phyloP scores from a whole-genome alignment of 306 rosid species.

The Arachis stenosperma region DNA sequence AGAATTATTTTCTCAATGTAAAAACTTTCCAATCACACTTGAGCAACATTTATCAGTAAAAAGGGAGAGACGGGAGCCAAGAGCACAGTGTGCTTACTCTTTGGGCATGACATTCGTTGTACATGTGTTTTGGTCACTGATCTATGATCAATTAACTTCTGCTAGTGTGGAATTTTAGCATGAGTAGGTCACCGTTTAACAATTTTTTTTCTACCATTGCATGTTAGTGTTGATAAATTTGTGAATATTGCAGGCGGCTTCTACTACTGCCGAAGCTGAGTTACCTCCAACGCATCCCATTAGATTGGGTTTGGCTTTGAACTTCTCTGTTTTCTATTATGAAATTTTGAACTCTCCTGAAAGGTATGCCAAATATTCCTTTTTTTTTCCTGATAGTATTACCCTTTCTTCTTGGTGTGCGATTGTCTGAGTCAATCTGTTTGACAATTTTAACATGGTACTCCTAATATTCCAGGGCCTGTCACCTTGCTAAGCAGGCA shows the following conservation, averaged over 20 bases:
- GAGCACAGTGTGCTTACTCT: not conserved
- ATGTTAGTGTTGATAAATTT: constrained; percentile 18
- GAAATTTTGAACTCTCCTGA: constrained; percentile 78
- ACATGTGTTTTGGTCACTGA: not conserved
- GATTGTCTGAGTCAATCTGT: constrained; percentile 1
- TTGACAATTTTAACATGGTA: constrained; percentile 16
- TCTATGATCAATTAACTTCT: not conserved
- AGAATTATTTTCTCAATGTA: no score
- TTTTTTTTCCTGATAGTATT: not conserved
- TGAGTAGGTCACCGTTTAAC: not conserved
- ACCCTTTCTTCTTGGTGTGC: not conserved
- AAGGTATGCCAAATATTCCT: constrained; percentile 47
- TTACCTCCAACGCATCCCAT: constrained; percentile 68
- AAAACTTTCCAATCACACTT: no score
- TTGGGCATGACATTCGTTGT: constrained; percentile 8
- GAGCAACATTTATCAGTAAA: not conserved
- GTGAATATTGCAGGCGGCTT: constrained; percentile 51
- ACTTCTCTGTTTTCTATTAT: constrained; percentile 76
- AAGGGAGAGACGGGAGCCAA: not conserved
- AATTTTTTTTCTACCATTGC: not conserved
- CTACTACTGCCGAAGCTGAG: constrained; percentile 56
- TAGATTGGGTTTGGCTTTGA: constrained; percentile 70
- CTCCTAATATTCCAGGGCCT: constrained; percentile 53
- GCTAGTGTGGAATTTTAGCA: constrained; percentile 19
- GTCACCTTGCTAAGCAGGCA: constrained; percentile 70